Percentiles rank a stretch among this genome's conserved stretches.
phyloP scores from a whole-genome alignment of 805 yeast genomes.

The Pichia occidentalis region DNA sequence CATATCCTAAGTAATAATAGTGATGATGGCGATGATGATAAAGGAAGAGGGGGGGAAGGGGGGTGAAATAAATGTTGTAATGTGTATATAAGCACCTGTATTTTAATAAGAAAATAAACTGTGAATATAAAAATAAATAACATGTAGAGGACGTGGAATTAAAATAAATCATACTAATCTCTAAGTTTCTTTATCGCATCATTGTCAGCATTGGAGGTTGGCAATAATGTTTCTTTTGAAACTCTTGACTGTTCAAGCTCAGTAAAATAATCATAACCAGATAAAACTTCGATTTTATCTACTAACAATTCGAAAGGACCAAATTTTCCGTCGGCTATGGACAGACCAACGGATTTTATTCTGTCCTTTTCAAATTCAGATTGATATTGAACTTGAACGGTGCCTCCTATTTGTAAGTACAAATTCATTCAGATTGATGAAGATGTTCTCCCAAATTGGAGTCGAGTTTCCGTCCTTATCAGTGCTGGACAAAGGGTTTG shows the following conservation, averaged over 20 bases:
- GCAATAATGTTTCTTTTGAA: conserved; percentile 13
- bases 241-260: conserved; percentile 34
- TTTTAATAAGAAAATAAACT: too few relatives aligned
- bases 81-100: too few relatives aligned
- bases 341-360: conserved; percentile 69
- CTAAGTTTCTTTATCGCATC: not conserved
- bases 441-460: conserved; percentile 70
- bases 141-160: too few relatives aligned
- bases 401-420: conserved; percentile 82
- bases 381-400: conserved; percentile 45
- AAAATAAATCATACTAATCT: not conserved
- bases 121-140: too few relatives aligned
- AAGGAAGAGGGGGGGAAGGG: too few relatives aligned
- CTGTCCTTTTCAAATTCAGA: conserved; percentile 52
- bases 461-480: not conserved
- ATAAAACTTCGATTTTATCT: conserved; percentile 67
- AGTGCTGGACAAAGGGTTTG: conserved; percentile 43
- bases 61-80: too few relatives aligned
- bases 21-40: too few relatives aligned
- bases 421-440: conserved; percentile 70
- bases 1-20: too few relatives aligned
- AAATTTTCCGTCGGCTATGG: conserved; percentile 67
- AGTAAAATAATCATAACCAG: conserved; percentile 44
- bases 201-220: not conserved
- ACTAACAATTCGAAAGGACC: conserved; percentile 68